A percentile compares a stretch with the other conserved stretches of the same genome.
Conservation (phyloP, 495 filamentous ascomycete species). For the Lasiosphaeris hirsuta region DNA sequence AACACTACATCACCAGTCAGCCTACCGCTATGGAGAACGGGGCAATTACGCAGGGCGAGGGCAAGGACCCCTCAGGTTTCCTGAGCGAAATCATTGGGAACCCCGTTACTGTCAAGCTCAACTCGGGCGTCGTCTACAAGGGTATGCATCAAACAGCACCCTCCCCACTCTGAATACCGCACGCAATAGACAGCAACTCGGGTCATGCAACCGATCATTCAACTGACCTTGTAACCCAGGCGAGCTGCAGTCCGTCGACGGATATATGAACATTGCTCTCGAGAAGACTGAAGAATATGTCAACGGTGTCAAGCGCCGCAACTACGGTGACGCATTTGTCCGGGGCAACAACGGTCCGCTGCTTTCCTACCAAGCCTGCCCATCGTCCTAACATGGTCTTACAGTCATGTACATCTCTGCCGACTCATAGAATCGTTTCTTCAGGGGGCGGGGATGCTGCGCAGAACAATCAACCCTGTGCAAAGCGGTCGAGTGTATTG, state of each 20-base stretch:
- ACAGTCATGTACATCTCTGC: constrained; percentile 67
- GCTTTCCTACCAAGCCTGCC: neutral
- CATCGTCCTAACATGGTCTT: neutral
- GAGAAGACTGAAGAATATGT: constrained; percentile 92
- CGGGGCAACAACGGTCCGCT: constrained; percentile 87
- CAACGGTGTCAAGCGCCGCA: constrained; percentile 72
- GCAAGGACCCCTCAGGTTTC: constrained; percentile 87
- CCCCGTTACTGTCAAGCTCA: constrained; percentile 90
- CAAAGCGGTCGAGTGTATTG: no score
- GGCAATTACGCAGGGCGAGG: constrained; percentile 54
- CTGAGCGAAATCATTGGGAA: constrained; percentile 88
- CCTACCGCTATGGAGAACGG: constrained; percentile 68
- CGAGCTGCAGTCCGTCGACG: constrained; percentile 95
- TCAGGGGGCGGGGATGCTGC: neutral
- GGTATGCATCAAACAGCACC: constrained; percentile 47
- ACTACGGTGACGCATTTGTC: constrained; percentile 93
- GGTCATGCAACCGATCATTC: constrained; percentile 6
- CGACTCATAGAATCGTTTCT: constrained; percentile 40
- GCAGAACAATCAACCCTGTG: no score
- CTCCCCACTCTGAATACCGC: no score
- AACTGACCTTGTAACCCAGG: constrained; percentile 46
- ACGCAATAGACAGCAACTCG: no score
- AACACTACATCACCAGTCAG: neutral
- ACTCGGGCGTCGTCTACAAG: constrained; percentile 93
- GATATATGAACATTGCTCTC: constrained; percentile 98